A percentile compares a stretch with the other conserved stretches of the same genome.
Conservation (phyloP, 768 basidiomycete genomes). For the Imleria badia region DNA sequence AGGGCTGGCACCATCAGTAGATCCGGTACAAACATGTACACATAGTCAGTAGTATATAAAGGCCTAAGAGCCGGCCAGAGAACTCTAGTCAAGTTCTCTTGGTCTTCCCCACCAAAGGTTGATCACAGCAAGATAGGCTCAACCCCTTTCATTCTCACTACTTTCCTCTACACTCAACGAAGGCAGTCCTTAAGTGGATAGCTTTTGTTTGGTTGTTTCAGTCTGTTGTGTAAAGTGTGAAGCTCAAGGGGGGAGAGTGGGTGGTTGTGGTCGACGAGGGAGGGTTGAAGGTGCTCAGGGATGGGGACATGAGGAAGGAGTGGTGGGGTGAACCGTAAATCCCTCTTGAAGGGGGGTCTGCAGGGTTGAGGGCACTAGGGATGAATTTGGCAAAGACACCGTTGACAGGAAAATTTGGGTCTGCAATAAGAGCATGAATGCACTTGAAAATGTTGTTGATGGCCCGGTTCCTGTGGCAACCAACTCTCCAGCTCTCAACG, state of each 20-base stretch:
- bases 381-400: not conserved
- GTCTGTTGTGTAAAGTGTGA: not conserved
- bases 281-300: not conserved
- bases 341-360: not conserved
- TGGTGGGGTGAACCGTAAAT: not conserved
- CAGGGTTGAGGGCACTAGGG: not conserved
- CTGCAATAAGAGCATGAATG: not conserved
- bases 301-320: not conserved
- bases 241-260: not conserved
- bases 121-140: too few species aligned
- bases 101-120: too few species aligned
- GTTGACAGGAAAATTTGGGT: not conserved
- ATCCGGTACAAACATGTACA: too few species aligned
- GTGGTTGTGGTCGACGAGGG: not conserved
- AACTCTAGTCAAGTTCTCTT: too few species aligned
- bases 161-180: too few species aligned
- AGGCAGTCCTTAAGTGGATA: too few species aligned
- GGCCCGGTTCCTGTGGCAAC: not conserved
- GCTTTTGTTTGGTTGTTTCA: too few species aligned
- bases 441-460: slow-evolving; percentile 17
- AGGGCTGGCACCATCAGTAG: too few species aligned
- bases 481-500: slow-evolving; percentile 15
- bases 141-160: too few species aligned
- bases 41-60: too few species aligned
- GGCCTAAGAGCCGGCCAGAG: too few species aligned